Conservation (phyloP, 257 asterid genomes). For the Solanum bulbocastanum region DNA sequence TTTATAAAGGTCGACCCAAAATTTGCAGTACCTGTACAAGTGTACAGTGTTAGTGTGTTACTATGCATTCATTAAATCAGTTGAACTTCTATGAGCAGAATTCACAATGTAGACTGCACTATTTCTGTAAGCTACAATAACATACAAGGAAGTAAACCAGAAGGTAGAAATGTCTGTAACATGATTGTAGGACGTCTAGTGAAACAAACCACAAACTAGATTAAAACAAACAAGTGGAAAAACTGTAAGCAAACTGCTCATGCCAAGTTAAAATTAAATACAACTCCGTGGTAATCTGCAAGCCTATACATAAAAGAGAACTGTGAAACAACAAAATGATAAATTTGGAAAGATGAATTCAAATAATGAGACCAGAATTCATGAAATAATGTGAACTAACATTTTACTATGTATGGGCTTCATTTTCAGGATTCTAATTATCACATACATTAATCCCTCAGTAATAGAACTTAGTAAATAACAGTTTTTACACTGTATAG, state of each 20-base stretch:
- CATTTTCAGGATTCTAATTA: neutral
- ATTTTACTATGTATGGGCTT: neutral
- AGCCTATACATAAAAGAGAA: neutral
- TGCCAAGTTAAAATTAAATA: neutral
- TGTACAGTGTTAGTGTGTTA: neutral
- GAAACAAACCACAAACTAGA: neutral
- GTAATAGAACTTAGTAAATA: neutral
- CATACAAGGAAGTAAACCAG: neutral
- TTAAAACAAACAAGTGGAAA: neutral
- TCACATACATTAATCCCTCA: neutral
- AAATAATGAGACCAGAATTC: neutral
- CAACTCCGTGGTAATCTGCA: neutral
- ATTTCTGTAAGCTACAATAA: neutral
- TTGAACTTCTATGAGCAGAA: neutral
- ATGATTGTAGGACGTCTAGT: neutral
- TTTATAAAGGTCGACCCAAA: neutral
- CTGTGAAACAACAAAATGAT: neutral
- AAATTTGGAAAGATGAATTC: neutral
- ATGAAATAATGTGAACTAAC: neutral
- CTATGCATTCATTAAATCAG: neutral
- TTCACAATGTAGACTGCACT: neutral
- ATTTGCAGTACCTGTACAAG: neutral
- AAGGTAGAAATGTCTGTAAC: neutral
- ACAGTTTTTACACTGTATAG: neutral
- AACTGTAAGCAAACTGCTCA: neutral